Conservation (phyloP, 352 stramenopile species). For the Pythium scleroteichum region DNA sequence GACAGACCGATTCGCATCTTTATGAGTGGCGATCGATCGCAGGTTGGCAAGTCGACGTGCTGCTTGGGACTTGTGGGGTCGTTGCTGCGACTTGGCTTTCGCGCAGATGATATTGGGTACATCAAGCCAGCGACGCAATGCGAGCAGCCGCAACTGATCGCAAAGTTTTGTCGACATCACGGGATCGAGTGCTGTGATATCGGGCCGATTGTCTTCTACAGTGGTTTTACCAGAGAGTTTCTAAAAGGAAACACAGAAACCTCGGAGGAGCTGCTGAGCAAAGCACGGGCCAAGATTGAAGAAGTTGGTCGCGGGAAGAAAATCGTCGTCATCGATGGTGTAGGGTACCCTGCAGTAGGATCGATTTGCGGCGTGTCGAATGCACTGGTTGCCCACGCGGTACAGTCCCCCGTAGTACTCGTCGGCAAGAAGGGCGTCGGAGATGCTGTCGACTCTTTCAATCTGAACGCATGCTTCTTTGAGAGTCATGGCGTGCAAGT, state of each 20-base stretch:
- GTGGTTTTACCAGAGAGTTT: constrained; percentile 96
- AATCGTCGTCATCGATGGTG: constrained; percentile 95
- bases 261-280: constrained; percentile 79
- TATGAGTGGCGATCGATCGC: constrained; percentile 75
- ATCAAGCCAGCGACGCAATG: constrained; percentile 99
- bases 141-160: constrained; percentile 93
- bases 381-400: constrained; percentile 56
- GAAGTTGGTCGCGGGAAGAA: constrained; percentile 86
- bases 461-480: constrained; percentile 97
- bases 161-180: constrained; percentile 90
- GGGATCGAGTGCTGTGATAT: constrained; percentile 90
- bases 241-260: constrained; percentile 90
- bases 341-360: constrained; percentile 94
- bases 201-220: constrained; percentile 96
- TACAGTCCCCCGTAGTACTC: constrained; percentile 89
- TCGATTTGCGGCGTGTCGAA: constrained; percentile 85
- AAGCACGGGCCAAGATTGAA: constrained; percentile 86
- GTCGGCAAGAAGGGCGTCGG: constrained; percentile 96
- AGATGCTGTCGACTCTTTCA: constrained; percentile 97
- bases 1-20: constrained; percentile 53
- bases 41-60: constrained; percentile 96
- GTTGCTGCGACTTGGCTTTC: constrained; percentile 75
- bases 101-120: constrained; percentile 90
- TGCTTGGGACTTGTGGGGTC: constrained; percentile 93
- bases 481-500: constrained; percentile 88